Conservation (phyloP, 2,329 filamentous ascomycete species). For the Cytospora chrysosperma region DNA sequence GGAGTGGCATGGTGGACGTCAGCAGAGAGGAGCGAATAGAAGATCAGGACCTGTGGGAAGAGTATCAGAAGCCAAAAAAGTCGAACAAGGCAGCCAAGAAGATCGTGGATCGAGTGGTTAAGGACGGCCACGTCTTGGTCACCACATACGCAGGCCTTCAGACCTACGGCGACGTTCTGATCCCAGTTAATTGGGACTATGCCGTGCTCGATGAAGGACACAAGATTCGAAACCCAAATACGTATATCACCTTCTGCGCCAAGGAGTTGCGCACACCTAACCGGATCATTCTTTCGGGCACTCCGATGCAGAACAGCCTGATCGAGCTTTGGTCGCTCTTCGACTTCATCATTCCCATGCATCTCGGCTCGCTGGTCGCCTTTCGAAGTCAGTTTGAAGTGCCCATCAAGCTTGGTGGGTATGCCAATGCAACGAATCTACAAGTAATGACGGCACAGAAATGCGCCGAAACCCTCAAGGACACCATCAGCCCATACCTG, state of each 20-base stretch:
- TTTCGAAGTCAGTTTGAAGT: conserved; percentile 92
- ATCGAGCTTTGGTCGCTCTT: conserved; percentile 96
- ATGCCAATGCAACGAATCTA: conserved; percentile 90
- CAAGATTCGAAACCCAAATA: conserved; percentile 96
- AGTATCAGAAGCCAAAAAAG: conserved; percentile 46
- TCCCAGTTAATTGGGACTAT: conserved; percentile 86
- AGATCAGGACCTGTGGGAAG: conserved; percentile 54
- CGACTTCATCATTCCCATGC: conserved; percentile 97
- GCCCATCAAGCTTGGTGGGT: conserved; percentile 89
- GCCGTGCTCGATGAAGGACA: conserved; percentile 95
- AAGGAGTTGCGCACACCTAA: conserved; percentile 91
- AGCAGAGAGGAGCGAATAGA: conserved; percentile 58
- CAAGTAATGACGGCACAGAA: conserved; percentile 93
- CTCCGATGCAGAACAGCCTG: conserved; percentile 96
- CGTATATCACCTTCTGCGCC: conserved; percentile 89
- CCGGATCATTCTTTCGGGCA: conserved; percentile 89
- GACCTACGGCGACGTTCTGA: conserved; percentile 79
- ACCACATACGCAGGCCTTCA: conserved; percentile 97
- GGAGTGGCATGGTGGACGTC: conserved; percentile 92
- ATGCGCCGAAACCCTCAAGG: conserved; percentile 90
- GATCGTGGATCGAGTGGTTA: conserved; percentile 78
- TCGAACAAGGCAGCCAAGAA: conserved; percentile 69
- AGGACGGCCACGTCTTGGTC: conserved; percentile 87
- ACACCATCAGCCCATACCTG: conserved; percentile 89
- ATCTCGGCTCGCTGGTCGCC: conserved; percentile 83